phyloP scores from a whole-genome alignment of 495 filamentous ascomycete species.

The Talaromyces trachyspermus region DNA sequence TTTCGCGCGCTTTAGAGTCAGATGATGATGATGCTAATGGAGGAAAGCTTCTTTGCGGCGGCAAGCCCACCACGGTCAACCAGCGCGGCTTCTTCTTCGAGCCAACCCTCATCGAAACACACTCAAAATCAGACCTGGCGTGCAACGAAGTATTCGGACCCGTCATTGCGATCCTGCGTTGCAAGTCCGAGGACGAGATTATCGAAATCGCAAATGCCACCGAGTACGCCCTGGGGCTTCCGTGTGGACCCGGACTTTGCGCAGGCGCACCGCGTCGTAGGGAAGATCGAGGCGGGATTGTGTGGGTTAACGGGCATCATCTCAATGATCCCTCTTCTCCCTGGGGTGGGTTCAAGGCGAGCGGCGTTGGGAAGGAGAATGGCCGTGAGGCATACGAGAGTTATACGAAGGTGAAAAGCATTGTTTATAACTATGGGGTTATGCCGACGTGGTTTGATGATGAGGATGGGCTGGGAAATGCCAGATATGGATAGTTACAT shows the following conservation, averaged over 20 bases:
- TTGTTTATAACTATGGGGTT: conserved; percentile 48
- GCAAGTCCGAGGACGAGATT: conserved; percentile 41
- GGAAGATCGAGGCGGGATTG: conserved; percentile 52
- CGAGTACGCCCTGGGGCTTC: conserved; percentile 44
- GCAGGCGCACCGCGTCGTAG: conserved; percentile 50
- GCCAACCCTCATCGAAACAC: conserved; percentile 45
- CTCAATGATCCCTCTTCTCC: conserved; percentile 54
- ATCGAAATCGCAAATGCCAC: conserved; percentile 41
- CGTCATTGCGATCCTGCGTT: conserved; percentile 39
- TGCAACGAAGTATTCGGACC: conserved; percentile 45
- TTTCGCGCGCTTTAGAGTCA: conserved; percentile 24
- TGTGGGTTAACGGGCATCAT: conserved; percentile 58
- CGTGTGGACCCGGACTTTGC: conserved; percentile 51
- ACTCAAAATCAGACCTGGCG: conserved; percentile 21
- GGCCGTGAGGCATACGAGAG: conserved; percentile 49
- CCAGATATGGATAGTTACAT: conserved; percentile 38
- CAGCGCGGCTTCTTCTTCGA: conserved; percentile 49
- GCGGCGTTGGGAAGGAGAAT: conserved; percentile 52
- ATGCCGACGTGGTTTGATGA: conserved; percentile 45
- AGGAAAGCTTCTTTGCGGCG: conserved; percentile 24
- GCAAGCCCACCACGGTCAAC: conserved; percentile 25
- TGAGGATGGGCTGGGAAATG: conserved; percentile 24
- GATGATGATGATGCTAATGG: too few species aligned
- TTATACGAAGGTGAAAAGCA: conserved; percentile 52
- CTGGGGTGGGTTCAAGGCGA: conserved; percentile 50